phyloP scores from a whole-genome alignment of 192 early-diverging fungal species.

The Entophlyctis luteolus region DNA sequence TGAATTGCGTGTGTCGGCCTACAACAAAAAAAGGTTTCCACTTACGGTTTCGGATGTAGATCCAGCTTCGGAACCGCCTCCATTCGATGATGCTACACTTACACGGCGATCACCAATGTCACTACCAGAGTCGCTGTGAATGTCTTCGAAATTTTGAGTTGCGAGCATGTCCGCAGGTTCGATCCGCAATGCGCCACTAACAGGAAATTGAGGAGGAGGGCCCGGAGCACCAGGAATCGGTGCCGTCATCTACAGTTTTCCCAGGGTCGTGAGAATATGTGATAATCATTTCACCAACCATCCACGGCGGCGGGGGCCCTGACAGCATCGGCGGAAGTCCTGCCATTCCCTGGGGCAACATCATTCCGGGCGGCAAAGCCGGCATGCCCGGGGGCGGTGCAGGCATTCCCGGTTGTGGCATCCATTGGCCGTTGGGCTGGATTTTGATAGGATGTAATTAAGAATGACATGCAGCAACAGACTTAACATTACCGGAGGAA shows the following conservation, averaged over 20 bases:
- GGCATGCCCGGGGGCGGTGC: not conserved
- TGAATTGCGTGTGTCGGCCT: not conserved
- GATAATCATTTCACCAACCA: slow-evolving; percentile 1
- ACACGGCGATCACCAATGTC: not conserved
- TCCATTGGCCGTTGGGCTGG: slow-evolving; percentile 18
- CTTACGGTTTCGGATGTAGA: not conserved
- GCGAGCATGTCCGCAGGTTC: not conserved
- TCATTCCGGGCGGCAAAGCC: slow-evolving; percentile 20
- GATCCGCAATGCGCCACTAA: not conserved
- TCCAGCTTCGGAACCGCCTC: slow-evolving; percentile 4
- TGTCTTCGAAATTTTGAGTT: not conserved
- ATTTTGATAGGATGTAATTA: not conserved
- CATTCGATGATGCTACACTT: not conserved
- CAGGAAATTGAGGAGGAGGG: not conserved
- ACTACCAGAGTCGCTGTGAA: not conserved
- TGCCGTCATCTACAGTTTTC: not conserved
- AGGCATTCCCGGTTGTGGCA: slow-evolving; percentile 12
- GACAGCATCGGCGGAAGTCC: slow-evolving; percentile 13
- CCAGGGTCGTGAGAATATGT: not conserved
- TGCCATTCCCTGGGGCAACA: not conserved
- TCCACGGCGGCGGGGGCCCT: slow-evolving; percentile 22
- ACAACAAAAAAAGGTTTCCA: not conserved
- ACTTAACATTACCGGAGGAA: slow-evolving; percentile 2
- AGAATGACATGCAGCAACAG: not conserved
- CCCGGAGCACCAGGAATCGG: not conserved